phyloP scores from a whole-genome alignment of 2,329 filamentous ascomycete species.

The Bipolaris cookei region DNA sequence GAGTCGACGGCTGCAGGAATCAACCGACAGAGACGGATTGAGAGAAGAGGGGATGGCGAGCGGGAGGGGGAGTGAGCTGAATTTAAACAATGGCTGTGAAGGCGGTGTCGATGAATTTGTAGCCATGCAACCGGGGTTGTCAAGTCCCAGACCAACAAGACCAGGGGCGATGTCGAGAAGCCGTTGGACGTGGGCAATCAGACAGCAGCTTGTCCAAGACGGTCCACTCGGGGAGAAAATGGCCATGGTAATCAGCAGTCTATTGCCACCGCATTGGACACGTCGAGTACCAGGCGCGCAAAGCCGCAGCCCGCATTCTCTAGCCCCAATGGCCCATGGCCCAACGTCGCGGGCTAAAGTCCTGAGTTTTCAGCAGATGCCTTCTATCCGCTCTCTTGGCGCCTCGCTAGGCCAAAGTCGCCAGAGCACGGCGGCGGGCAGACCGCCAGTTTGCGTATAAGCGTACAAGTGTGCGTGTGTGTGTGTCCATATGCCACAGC shows the following conservation, averaged over 20 bases:
- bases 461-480: neutral
- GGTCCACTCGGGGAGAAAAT: constrained; percentile 26
- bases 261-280: constrained; percentile 33
- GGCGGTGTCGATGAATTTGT: constrained; percentile 37
- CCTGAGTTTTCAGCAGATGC: constrained; percentile 28
- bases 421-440: constrained; percentile 26
- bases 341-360: constrained; percentile 22
- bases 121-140: constrained; percentile 22
- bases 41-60: constrained; percentile 8
- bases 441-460: constrained; percentile 36
- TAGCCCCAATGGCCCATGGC: constrained; percentile 10
- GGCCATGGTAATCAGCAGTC: constrained; percentile 10
- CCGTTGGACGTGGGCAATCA: constrained; percentile 18
- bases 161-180: constrained; percentile 25
- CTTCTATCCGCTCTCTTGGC: constrained; percentile 31
- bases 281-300: constrained; percentile 21
- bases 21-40: constrained; percentile 7
- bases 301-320: constrained; percentile 11
- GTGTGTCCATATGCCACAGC: constrained; percentile 14
- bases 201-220: constrained; percentile 13
- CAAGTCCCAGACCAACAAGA: constrained; percentile 18
- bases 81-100: constrained; percentile 23
- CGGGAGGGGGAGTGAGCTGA: constrained; percentile 22
- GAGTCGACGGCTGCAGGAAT: constrained; percentile 3
- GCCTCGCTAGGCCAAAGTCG: constrained; percentile 13